phyloP scores from a whole-genome alignment of 805 yeast genomes.

The Candida insectorum region DNA sequence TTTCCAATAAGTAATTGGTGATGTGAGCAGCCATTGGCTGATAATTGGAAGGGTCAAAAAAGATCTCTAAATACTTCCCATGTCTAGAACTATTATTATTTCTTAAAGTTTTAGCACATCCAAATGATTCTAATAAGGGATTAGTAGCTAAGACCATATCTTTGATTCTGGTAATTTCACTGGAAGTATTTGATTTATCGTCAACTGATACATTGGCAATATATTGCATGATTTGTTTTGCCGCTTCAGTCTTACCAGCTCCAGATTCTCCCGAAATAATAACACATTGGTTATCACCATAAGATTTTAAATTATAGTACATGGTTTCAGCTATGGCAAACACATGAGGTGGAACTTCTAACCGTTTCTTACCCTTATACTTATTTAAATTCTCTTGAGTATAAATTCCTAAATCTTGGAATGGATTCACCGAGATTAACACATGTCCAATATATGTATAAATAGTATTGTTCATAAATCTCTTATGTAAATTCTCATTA shows the following conservation, averaged over 20 bases:
- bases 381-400: conserved; percentile 71
- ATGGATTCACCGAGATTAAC: conserved; percentile 93
- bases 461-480: conserved; percentile 86
- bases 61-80: conserved; percentile 90
- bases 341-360: conserved; percentile 98
- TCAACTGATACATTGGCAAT: conserved; percentile 83
- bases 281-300: conserved; percentile 93
- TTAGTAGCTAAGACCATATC: conserved; percentile 98
- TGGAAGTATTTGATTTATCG: conserved; percentile 28
- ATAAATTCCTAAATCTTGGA: conserved; percentile 93
- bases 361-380: conserved; percentile 86
- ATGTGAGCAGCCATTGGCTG: conserved; percentile 96
- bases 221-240: conserved; percentile 96
- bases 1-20: conserved; percentile 90
- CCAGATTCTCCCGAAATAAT: conserved; percentile 97
- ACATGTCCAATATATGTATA: conserved; percentile 95
- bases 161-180: conserved; percentile 75
- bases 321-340: conserved; percentile 96
- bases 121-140: conserved; percentile 85
- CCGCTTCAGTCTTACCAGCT: conserved; percentile 98
- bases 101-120: conserved; percentile 89
- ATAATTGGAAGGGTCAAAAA: conserved; percentile 65
- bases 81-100: conserved; percentile 89
- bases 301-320: conserved; percentile 93
- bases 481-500: conserved; percentile 82